These are phyloP conservation scores for Plasmodium adleri DNA, from an alignment of 169 alveolate genomes.

Conservation along the genomic window DNA sequence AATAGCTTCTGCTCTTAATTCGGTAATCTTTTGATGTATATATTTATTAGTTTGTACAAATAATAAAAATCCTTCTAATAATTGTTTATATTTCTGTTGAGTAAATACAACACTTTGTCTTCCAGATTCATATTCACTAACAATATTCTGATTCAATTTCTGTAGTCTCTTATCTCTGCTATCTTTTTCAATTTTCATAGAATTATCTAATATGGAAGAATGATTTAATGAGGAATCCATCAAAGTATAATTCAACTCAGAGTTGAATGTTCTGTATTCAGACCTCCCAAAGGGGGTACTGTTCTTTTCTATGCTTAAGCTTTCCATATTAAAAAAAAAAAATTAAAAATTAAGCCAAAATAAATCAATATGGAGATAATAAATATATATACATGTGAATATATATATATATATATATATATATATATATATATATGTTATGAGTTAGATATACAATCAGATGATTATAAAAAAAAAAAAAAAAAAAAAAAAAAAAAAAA, in stretches of 20 bases:
- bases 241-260: slow-evolving; percentile 39
- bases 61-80: slow-evolving; percentile 48
- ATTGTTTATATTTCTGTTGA: slow-evolving; percentile 67
- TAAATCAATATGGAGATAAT: too few species aligned
- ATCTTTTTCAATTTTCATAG: slow-evolving; percentile 63
- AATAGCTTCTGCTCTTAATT: slow-evolving; percentile 60
- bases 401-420: not conserved
- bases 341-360: too few species aligned
- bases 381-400: too few species aligned
- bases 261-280: slow-evolving; percentile 34
- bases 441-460: not conserved
- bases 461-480: not conserved
- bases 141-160: slow-evolving; percentile 45
- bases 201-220: slow-evolving; percentile 57
- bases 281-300: slow-evolving; percentile 60
- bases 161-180: slow-evolving; percentile 41
- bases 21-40: slow-evolving; percentile 52
- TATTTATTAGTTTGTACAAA: slow-evolving; percentile 69
- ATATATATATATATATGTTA: not conserved
- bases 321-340: slow-evolving; percentile 30
- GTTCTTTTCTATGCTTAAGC: slow-evolving; percentile 39
- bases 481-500: slow-evolving; percentile 10
- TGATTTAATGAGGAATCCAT: slow-evolving; percentile 69
- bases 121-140: slow-evolving; percentile 69
- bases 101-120: slow-evolving; percentile 76